Percentiles rank a stretch among this genome's conserved stretches.
Evolutionary conservation across 257 asterid species (phyloP).

Genomic region (Primulina eburnea): DNA sequence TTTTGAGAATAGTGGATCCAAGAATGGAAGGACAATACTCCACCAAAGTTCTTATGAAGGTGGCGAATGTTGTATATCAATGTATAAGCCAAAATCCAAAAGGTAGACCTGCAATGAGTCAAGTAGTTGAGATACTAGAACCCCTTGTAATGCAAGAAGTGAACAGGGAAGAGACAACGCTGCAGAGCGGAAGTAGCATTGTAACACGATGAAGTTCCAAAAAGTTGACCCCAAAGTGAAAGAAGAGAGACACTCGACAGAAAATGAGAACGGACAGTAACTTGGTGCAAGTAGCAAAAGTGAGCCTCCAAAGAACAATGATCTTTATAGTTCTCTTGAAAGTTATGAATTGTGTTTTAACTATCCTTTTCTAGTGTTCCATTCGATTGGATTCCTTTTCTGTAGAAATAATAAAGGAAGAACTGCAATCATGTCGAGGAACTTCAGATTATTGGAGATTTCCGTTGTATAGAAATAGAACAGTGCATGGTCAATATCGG

Average conservation of each 20-base stretch:
- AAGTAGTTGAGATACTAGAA: slow-evolving; percentile 81
- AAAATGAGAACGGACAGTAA: not conserved
- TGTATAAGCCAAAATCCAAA: slow-evolving; percentile 94
- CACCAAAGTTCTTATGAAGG: slow-evolving; percentile 53
- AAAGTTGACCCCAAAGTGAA: slow-evolving; percentile 20
- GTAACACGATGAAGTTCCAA: slow-evolving; percentile 73
- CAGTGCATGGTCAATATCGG: not conserved
- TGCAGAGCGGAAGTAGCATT: slow-evolving; percentile 39
- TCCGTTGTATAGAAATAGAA: not conserved
- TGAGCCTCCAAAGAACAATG: not conserved
- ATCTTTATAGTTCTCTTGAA: not conserved
- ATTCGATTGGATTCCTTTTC: not conserved
- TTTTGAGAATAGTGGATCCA: slow-evolving; percentile 70
- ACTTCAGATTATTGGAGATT: not conserved
- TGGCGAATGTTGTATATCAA: slow-evolving; percentile 77
- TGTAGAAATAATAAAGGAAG: not conserved
- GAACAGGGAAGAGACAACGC: slow-evolving; percentile 37
- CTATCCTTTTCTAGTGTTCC: not conserved
- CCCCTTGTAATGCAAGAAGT: slow-evolving; percentile 53
- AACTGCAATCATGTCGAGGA: not conserved
- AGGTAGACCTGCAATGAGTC: slow-evolving; percentile 83
- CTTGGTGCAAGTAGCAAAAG: not conserved
- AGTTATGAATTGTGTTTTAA: not conserved
- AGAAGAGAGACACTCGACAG: slow-evolving; percentile 20
- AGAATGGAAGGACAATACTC: slow-evolving; percentile 93